phyloP scores from a whole-genome alignment of 176 grass and related monocot genomes.

The Areca catechu region DNA sequence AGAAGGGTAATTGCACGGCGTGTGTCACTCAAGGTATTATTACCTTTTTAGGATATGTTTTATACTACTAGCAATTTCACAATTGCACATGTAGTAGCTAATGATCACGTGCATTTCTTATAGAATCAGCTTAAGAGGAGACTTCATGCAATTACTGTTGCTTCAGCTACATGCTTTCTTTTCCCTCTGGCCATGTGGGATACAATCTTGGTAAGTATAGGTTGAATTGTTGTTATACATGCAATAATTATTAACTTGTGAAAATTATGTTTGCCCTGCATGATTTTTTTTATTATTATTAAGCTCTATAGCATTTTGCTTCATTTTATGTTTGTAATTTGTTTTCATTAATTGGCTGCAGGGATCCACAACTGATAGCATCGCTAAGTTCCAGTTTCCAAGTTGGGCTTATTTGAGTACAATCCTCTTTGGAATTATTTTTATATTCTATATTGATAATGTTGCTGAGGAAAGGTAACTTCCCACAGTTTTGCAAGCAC shows the following conservation, averaged over 20 bases:
- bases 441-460: conserved; percentile 91
- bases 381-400: conserved; percentile 84
- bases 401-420: conserved; percentile 92
- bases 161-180: conserved; percentile 93
- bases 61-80: conserved; percentile 9
- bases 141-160: conserved; percentile 91
- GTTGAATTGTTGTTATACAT: not conserved
- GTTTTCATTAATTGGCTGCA: conserved; percentile 38
- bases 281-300: conserved; percentile 14
- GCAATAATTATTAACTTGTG: too few relatives aligned
- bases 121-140: conserved; percentile 97
- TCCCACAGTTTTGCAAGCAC: not conserved
- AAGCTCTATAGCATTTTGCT: conserved; percentile 5
- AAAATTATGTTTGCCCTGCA: too few relatives aligned
- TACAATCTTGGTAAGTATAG: conserved; percentile 81
- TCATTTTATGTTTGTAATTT: conserved; percentile 6
- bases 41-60: not conserved
- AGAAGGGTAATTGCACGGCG: conserved; percentile 91
- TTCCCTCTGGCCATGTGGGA: conserved; percentile 99
- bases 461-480: conserved; percentile 84
- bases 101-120: conserved; percentile 16
- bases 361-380: conserved; percentile 81
- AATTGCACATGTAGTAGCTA: conserved; percentile 8
- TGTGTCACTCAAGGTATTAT: conserved; percentile 81
- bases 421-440: conserved; percentile 76